These are phyloP conservation scores for Harrya chromipes DNA, from an alignment of 768 basidiomycete genomes.

Conservation along the genomic window DNA sequence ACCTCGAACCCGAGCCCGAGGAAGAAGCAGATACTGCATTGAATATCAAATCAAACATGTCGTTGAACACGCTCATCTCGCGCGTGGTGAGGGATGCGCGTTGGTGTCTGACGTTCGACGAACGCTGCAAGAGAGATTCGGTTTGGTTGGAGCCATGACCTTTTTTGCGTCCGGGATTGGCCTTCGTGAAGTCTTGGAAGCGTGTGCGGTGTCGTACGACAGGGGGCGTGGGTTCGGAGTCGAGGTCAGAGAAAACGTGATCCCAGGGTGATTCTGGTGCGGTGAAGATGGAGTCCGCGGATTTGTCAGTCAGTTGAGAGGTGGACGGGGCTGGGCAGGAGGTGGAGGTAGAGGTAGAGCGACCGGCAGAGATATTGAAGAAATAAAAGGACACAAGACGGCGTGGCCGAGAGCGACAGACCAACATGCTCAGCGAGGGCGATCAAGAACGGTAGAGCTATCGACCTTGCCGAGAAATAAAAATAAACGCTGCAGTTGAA, in stretches of 20 bases:
- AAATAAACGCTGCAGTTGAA: no score
- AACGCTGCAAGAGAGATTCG: slow-evolving; percentile 7
- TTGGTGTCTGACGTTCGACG: slow-evolving; percentile 22
- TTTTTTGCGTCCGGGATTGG: neutral
- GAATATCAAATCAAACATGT: slow-evolving; percentile 74
- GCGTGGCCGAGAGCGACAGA: slow-evolving; percentile 10
- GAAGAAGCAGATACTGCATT: slow-evolving; percentile 41
- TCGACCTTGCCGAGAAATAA: no score
- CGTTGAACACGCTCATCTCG: slow-evolving; percentile 64
- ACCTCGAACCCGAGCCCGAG: slow-evolving; percentile 3
- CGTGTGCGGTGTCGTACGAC: slow-evolving; percentile 12
- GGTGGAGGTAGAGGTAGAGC: neutral
- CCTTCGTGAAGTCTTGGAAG: neutral
- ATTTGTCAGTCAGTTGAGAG: neutral
- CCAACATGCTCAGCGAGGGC: slow-evolving; percentile 33
- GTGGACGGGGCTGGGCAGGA: neutral
- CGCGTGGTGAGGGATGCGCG: slow-evolving; percentile 65
- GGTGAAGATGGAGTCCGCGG: slow-evolving; percentile 34
- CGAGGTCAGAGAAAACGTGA: slow-evolving; percentile 49
- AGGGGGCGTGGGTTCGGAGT: slow-evolving; percentile 27
- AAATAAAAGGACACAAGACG: slow-evolving; percentile 1
- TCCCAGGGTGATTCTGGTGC: slow-evolving; percentile 45
- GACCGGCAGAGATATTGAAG: neutral
- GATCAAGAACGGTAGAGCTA: no score
- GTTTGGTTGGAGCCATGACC: neutral